phyloP scores from a whole-genome alignment of 345 rosid species.

The Gossypium longicalyx region DNA sequence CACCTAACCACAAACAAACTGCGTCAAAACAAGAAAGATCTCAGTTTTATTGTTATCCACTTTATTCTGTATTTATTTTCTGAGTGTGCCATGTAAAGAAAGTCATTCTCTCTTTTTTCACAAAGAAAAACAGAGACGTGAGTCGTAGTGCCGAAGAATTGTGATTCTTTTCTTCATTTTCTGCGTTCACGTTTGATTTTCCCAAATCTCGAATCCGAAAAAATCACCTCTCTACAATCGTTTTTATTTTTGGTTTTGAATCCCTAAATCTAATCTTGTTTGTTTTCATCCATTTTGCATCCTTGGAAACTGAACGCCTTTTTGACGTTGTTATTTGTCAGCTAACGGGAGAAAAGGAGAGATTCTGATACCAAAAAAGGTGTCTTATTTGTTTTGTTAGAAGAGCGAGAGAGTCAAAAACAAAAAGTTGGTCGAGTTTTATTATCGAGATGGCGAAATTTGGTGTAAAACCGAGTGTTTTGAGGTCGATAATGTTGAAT shows the following conservation, averaged over 20 bases:
- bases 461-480: conserved; percentile 34
- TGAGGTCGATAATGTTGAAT: conserved; percentile 34
- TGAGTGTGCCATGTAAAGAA: neutral
- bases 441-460: conserved; percentile 33
- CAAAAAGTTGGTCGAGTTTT: neutral
- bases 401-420: neutral
- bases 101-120: neutral
- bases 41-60: neutral
- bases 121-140: neutral
- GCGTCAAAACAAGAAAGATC: neutral
- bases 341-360: neutral
- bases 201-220: neutral
- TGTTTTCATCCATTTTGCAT: neutral
- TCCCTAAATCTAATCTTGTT: neutral
- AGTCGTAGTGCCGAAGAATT: neutral
- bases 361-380: neutral
- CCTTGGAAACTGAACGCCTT: neutral
- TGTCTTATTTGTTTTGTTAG: neutral
- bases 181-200: neutral
- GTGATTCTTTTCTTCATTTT: neutral
- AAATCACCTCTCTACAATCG: neutral
- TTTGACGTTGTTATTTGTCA: neutral
- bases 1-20: neutral
- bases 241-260: neutral
- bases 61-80: neutral